Base-by-base conservation (phyloP, 2,329 filamentous ascomycete genomes). In the Cryphonectria naterciae region DNA sequence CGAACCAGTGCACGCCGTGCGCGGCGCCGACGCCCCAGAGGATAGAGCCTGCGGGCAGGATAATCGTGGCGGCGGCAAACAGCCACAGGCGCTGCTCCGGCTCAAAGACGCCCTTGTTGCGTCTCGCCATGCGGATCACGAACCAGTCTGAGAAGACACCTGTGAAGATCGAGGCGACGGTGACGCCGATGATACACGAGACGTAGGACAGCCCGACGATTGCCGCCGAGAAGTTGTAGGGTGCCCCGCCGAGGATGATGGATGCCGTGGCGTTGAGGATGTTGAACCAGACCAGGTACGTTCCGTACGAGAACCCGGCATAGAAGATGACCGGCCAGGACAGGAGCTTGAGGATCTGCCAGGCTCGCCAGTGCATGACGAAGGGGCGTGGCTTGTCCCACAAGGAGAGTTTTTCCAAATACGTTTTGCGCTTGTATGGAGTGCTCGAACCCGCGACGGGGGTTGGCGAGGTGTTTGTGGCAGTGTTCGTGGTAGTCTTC, bases 1-100 rank as follows among this genome's bases (percentile, higher is more conserved):
- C 85, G 61, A 86, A 73, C 72, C 72, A 73, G 39, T 86, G 85
- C n/a, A 86, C 74, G 5, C 79, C 73, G 46, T 84, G 80, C 58
- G 83, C 83, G 2, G 85, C 84, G 6, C 85, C 85, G 0, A 87
- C 82, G 41, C 86, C 85, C 84, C 85, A 87, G 1, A 86, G 76
- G 54, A 86, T 80, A 4, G 86, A 77, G 0, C 80, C 81, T 13
- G 78, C 80, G 0, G 84, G 83, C 6, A 85, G 78, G 37, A 85
- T 74, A 4, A 87, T 68, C 15, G 82, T 70, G 15, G 80, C 81
- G 1, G 78, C 70, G 4, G 72, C 66, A 46, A 80, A 78, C 4
- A 78, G 73, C 78, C 77, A 79, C 8, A 79, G 75, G n/a, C 77
- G 75, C 60, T 78, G 73, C 62, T 79, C 78, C 1, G 77, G 70